Evolutionary conservation across 768 basidiomycete genomes (phyloP).

Genomic region (Rhodosporidiobolus odoratus): DNA sequence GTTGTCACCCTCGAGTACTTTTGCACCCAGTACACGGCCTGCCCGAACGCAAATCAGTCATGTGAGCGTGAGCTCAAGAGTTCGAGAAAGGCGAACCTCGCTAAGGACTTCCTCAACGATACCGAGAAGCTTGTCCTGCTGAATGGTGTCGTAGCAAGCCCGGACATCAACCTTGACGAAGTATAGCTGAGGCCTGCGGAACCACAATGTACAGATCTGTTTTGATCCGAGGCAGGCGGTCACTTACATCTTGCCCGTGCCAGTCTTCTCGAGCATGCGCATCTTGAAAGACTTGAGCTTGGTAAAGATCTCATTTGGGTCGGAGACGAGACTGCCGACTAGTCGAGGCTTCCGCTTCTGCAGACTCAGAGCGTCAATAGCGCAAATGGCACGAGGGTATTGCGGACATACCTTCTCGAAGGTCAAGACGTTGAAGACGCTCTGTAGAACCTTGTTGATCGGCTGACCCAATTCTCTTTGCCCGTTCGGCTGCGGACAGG

Average conservation of each 20-base stretch:
- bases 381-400: not conserved
- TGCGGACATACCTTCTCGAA: slow-evolving; percentile 67
- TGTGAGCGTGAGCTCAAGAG: not conserved
- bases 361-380: not conserved
- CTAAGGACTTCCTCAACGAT: slow-evolving; percentile 70
- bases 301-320: slow-evolving; percentile 72
- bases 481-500: not conserved
- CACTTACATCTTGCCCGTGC: not conserved
- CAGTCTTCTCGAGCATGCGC: slow-evolving; percentile 28
- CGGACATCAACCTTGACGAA: slow-evolving; percentile 96
- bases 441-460: slow-evolving; percentile 80
- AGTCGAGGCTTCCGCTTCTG: slow-evolving; percentile 61
- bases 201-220: no score
- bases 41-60: not conserved
- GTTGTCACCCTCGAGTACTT: slow-evolving; percentile 63
- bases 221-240: no score
- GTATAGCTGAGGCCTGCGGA: slow-evolving; percentile 73
- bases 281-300: slow-evolving; percentile 68
- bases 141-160: slow-evolving; percentile 93
- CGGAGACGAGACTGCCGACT: slow-evolving; percentile 76
- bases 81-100: slow-evolving; percentile 52
- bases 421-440: slow-evolving; percentile 77
- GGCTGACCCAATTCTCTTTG: slow-evolving; percentile 54
- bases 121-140: slow-evolving; percentile 73
- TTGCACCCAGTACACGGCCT: slow-evolving; percentile 71